Evolutionary conservation across 345 rosid species (phyloP).

Genomic region (Raphanus raphanistrum): DNA sequence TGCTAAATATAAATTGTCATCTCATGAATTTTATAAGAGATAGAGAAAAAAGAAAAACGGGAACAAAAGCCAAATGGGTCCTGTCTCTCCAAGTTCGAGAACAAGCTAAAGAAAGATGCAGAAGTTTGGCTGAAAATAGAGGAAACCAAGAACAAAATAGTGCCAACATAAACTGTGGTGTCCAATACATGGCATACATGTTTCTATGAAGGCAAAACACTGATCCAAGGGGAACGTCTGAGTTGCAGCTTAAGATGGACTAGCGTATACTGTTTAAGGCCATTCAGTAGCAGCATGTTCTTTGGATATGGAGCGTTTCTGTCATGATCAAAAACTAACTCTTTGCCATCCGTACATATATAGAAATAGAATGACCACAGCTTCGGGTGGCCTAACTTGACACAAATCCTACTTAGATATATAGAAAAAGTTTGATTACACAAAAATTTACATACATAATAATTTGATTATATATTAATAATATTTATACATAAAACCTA

Average conservation of each 20-base stretch:
- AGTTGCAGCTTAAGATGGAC: background rate
- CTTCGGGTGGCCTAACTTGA: background rate
- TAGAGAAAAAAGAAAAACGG: background rate
- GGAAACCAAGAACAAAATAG: background rate
- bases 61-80: background rate
- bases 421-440: too few species aligned
- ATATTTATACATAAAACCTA: too few species aligned
- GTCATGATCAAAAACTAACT: background rate
- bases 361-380: background rate
- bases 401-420: background rate
- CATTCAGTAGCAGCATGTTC: background rate
- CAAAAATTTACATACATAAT: too few species aligned
- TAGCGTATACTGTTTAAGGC: background rate
- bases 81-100: background rate
- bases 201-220: background rate
- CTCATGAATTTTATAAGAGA: background rate
- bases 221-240: background rate
- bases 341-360: background rate
- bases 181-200: background rate
- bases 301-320: background rate
- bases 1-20: background rate
- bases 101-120: slow-evolving; percentile 1
- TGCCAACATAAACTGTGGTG: background rate
- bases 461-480: too few species aligned
- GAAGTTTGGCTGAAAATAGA: background rate